A percentile compares a stretch with the other conserved stretches of the same genome.
phyloP scores from a whole-genome alignment of 202 grass and related monocot genomes.

The Musa balbisiana region DNA sequence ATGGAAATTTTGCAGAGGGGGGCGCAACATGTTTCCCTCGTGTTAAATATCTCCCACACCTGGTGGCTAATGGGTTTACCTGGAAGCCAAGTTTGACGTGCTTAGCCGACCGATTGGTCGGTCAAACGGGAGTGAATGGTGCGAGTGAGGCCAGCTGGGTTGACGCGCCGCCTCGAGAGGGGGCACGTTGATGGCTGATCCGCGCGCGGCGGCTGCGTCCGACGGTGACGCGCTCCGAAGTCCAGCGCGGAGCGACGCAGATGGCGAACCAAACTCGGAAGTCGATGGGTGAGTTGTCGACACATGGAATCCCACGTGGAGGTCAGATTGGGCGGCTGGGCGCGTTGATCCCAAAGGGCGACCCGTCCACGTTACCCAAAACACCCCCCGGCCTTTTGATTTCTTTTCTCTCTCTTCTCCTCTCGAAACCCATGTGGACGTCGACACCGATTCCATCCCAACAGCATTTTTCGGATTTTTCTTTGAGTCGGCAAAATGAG shows the following conservation, averaged over 20 bases:
- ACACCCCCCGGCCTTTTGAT: background rate
- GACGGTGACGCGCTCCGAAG: background rate
- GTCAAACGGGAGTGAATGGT: background rate
- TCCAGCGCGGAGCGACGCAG: background rate
- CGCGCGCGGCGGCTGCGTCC: background rate
- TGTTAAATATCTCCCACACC: too few species aligned
- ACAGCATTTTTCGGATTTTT: too few species aligned
- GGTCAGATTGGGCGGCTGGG: background rate
- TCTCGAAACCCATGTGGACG: too few species aligned
- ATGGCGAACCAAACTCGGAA: background rate
- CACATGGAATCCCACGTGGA: background rate
- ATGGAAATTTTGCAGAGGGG: too few species aligned
- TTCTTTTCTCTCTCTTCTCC: too few species aligned
- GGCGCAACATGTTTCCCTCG: too few species aligned
- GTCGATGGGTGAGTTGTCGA: background rate
- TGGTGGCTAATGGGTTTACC: too few species aligned
- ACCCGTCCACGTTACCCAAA: background rate
- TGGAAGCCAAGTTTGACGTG: background rate
- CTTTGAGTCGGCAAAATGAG: too few species aligned
- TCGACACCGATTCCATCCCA: too few species aligned
- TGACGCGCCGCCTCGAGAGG: background rate
- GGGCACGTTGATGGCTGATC: background rate
- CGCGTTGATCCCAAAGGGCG: background rate
- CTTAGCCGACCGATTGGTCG: background rate
- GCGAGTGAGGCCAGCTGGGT: background rate